Evolutionary conservation across 2,329 filamentous ascomycete species (phyloP), one percentile per base, ranked within the genome.

Genomic region (Drechslerella dactyloides): DNA sequence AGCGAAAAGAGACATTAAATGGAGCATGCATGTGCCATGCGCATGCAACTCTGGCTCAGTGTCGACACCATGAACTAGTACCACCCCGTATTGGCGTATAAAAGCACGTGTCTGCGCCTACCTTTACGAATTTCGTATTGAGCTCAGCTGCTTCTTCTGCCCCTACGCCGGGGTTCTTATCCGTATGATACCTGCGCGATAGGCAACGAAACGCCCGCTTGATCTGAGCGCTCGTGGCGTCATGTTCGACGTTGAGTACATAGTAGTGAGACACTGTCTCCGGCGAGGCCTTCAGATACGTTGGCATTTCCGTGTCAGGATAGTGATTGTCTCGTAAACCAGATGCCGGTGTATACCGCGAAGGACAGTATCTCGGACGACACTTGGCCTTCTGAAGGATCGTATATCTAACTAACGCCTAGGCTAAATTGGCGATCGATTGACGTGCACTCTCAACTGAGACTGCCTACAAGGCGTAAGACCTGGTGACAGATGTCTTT

Each of bases 251-350:
- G 10, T 68, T 27, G 6, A 68, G 56, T 13, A 68, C 35, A 19
- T 55, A 55, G 42, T 68, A 68, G 30, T 68, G 23, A 4, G 63
- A 68, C 11, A 60, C 23, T 33, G 55, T 42, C 40, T 17, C 55
- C 24, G 52, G 50, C 37, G 56, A 7, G 37, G 40, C 48, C 55
- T 58, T 66, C 11, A 19, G 10, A 15, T 48, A 30, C 27, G 27
- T 33, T 33, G 33, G 17, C 30, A 23, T 44, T 13, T 11, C 23
- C 42, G 17, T 6, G 19, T 23, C 19, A 10, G 52, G 5, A 35
- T 55, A 19, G 30, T 30, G 11, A 48, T 48, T 19, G 44, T 33
- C 27, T 33, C 27, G 27, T 33, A 33, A 33, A 33, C 27, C 27
- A 33, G 27, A 33, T 33, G 8, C 8, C 8, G 27, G n/a, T n/a